Base-by-base conservation (phyloP, 495 filamentous ascomycete species). In the Aspergillus olivimuriae region DNA sequence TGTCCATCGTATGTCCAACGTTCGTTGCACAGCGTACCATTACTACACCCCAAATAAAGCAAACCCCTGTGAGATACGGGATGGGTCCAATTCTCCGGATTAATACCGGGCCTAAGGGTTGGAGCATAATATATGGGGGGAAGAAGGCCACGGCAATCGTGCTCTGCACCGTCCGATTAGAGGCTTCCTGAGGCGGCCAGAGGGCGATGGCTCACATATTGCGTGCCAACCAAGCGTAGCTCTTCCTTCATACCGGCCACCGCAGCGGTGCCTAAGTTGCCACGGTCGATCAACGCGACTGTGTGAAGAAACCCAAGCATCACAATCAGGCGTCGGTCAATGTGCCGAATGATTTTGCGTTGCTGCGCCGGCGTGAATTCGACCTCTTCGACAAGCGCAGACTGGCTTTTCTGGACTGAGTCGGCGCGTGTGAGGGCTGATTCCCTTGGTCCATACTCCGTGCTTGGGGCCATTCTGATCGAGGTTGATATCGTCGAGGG, bases 61-160 rank as follows among this genome's bases (percentile, higher is more conserved):
- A 47, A 3, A 56, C 36, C 1, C 36, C 41, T 2, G 54, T 44
- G 3, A 57, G 41, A 33, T 48, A 57, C 4, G 20, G 30, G 11
- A 45, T 33, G 8, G 54, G 54, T 0, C 54, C 54, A 3, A 57
- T 32, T 17, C 51, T 57, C 11, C 54, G 50, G 4, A 57, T 34
- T 6, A 57, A 26, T 9, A 53, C 42, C 2, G 54, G 47, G 4
- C 50, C 54, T 9, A 57, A 36, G n/a, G 41, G 22, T 22, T 57
- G 50, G 1, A 53, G 24, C 15, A 39, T 44, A 21, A 57, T 57
- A 39, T 57, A 57, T 4, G 54, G 47, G 1, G 54, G 50, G 26
- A 57, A 57, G 34, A 57, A 57, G 5, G 44, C 26, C 9, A 57
- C 47, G n/a, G 50, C 54, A 32, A 57, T 53, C 1, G 28, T 46